These are phyloP conservation scores for Bonia amplexicaulis DNA, from an alignment of 176 grass and related monocot genomes.

Conservation along the genomic window DNA sequence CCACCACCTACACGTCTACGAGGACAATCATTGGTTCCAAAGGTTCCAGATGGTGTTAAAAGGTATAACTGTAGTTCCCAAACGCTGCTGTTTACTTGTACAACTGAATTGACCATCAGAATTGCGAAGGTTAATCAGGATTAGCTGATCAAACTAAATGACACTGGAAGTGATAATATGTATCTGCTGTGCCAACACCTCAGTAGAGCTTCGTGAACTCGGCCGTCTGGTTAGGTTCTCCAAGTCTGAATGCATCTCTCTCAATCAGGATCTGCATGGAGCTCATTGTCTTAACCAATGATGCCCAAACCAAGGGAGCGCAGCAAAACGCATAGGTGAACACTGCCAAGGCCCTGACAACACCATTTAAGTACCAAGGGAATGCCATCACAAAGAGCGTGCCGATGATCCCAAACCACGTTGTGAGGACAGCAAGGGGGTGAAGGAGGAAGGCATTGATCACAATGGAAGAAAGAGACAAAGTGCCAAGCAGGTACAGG, in stretches of 20 bases:
- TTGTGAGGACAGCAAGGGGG: conserved; percentile 43
- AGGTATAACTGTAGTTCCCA: conserved; percentile 25
- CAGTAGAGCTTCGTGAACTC: conserved; percentile 86
- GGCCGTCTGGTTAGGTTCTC: conserved; percentile 54
- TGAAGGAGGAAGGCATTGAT: conserved; percentile 74
- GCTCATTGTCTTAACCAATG: conserved; percentile 57
- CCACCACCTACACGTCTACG: conserved; percentile 34
- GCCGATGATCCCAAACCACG: conserved; percentile 64
- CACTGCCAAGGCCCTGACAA: conserved; percentile 61
- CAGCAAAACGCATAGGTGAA: conserved; percentile 70
- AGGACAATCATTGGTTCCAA: conserved; percentile 28
- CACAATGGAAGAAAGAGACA: conserved; percentile 64
- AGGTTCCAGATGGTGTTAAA: conserved; percentile 17
- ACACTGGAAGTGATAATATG: background rate
- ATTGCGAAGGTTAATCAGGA: conserved; percentile 27
- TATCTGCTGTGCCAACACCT: conserved; percentile 25
- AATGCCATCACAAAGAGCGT: conserved; percentile 71
- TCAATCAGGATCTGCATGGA: conserved; percentile 62
- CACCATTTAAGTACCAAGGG: conserved; percentile 78
- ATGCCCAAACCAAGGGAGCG: conserved; percentile 61
- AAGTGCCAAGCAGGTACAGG: conserved; percentile 65
- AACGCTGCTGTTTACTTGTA: conserved; percentile 34
- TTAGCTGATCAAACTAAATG: conserved; percentile 38
- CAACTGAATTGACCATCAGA: conserved; percentile 43
- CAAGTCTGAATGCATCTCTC: conserved; percentile 71